Evolutionary conservation across 345 rosid species (phyloP).

Genomic region (Cardiospermum halicacabum): DNA sequence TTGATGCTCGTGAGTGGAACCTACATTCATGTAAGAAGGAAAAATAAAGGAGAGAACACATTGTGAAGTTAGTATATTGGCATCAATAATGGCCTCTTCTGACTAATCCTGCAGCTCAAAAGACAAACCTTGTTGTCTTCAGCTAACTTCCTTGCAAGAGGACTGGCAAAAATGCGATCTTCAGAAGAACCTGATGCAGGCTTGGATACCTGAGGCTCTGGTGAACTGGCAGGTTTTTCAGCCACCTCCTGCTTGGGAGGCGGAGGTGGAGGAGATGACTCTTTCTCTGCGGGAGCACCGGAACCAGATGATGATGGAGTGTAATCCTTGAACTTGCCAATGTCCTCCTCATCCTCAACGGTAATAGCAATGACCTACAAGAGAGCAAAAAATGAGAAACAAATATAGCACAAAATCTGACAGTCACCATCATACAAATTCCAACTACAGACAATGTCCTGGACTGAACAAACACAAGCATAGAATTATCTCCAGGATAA

Average conservation of each 20-base stretch:
- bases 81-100: neutral
- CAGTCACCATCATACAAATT: neutral
- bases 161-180: constrained; percentile 88
- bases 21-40: constrained; percentile 29
- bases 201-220: constrained; percentile 57
- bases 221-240: constrained; percentile 49
- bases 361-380: constrained; percentile 76
- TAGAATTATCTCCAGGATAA: neutral
- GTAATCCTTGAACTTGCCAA: constrained; percentile 83
- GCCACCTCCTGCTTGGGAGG: constrained; percentile 56
- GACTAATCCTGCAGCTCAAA: neutral
- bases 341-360: constrained; percentile 86
- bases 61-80: constrained; percentile 2
- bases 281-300: constrained; percentile 39
- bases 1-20: constrained; percentile 73
- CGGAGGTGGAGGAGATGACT: constrained; percentile 47
- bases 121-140: constrained; percentile 70
- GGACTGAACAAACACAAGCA: neutral
- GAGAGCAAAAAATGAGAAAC: constrained; percentile 6
- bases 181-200: constrained; percentile 41
- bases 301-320: constrained; percentile 52
- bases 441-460: neutral
- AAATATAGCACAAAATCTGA: neutral
- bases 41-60: neutral
- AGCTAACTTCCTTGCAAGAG: constrained; percentile 85